Evolutionary conservation across 2,329 filamentous ascomycete species (phyloP).

Genomic region (Pseudodiploospora longispora): DNA sequence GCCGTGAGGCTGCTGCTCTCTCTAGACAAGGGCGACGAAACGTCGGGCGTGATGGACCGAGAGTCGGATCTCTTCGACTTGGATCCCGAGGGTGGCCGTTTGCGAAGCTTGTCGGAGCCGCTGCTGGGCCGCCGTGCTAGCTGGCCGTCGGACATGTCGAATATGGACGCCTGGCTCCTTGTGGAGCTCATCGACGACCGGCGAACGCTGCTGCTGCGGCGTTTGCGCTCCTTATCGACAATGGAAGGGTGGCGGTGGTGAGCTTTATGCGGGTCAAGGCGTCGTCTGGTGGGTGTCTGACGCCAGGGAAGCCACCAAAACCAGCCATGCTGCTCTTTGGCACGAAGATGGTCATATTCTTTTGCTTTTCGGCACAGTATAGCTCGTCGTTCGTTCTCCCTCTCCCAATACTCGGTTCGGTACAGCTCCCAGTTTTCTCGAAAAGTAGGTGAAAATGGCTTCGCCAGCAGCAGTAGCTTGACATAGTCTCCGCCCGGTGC

Average conservation of each 20-base stretch:
- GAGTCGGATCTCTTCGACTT: slow-evolving; percentile 40
- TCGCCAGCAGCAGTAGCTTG: slow-evolving; percentile 81
- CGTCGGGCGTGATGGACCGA: slow-evolving; percentile 47
- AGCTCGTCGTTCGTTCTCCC: slow-evolving; percentile 82
- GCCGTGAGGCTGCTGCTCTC: slow-evolving; percentile 30
- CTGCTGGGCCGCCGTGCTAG: slow-evolving; percentile 38
- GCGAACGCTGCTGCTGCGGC: slow-evolving; percentile 44
- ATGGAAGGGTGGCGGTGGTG: slow-evolving; percentile 30
- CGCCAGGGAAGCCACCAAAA: slow-evolving; percentile 80
- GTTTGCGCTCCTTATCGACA: slow-evolving; percentile 38
- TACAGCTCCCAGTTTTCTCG: slow-evolving; percentile 96
- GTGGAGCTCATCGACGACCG: slow-evolving; percentile 44
- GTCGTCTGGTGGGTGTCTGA: slow-evolving; percentile 21
- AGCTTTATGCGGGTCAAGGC: slow-evolving; percentile 30
- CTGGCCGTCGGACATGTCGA: slow-evolving; percentile 37
- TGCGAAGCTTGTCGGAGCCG: slow-evolving; percentile 42
- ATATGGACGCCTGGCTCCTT: slow-evolving; percentile 40
- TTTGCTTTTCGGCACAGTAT: slow-evolving; percentile 63
- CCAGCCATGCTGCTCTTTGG: slow-evolving; percentile 62
- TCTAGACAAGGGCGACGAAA: slow-evolving; percentile 43
- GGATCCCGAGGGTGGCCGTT: slow-evolving; percentile 38
- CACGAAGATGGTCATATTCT: slow-evolving; percentile 58
- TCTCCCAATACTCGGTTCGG: slow-evolving; percentile 91
- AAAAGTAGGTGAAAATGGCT: slow-evolving; percentile 91
- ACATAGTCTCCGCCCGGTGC: slow-evolving; percentile 85